Base-by-base conservation (phyloP, 1,284 basidiomycete genomes). In the Mycena sp. region DNA sequence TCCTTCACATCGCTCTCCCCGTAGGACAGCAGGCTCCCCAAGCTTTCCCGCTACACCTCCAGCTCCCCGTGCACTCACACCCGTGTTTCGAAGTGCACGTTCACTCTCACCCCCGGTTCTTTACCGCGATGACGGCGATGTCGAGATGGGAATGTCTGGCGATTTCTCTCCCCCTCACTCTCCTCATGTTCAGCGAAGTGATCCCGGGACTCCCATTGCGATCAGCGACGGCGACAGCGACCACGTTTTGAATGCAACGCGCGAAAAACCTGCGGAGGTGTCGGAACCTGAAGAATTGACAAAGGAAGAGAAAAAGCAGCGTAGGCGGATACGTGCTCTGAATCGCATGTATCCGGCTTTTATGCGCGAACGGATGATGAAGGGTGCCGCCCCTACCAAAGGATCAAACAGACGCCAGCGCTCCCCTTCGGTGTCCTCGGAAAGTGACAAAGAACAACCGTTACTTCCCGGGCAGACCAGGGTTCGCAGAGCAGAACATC, bases 401-500 rank as follows among this genome's bases (percentile, higher is more conserved):
- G 68, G 54, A 10, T 62, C 60, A 22, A 63, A 67, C 46, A 74
- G 72, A 38, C 77, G 73, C 54, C 71, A 69, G 59, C 63, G 70
- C 30, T 74, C 77, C 65, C 56, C 41, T 54, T 22, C 57, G 10
- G 22, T 54, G n/a, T 52, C 67, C 68, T 60, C 80, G 68, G 80
- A 76, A 20, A 80, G 77, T 44, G 83, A 83, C 54, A 79, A 77
- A 54, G 78, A 77, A 11, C 71, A 67, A 4, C 79, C 79, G 20
- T 75, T 84, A 56, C 81, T 80, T 60, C 87, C 88, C 1, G 88
- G 88, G 6, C 81, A 84, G 72, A 84, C 86, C 25, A 81, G 82
- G 48, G 80, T 80, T 67, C 81, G 84, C 44, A 75, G 75, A 61
- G 70, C 77, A 50, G 73, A 72, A 18, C 75, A 82, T 69, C 71